Evolutionary conservation across 2,329 filamentous ascomycete species (phyloP).

Genomic region (Paradendryphiella salina): DNA sequence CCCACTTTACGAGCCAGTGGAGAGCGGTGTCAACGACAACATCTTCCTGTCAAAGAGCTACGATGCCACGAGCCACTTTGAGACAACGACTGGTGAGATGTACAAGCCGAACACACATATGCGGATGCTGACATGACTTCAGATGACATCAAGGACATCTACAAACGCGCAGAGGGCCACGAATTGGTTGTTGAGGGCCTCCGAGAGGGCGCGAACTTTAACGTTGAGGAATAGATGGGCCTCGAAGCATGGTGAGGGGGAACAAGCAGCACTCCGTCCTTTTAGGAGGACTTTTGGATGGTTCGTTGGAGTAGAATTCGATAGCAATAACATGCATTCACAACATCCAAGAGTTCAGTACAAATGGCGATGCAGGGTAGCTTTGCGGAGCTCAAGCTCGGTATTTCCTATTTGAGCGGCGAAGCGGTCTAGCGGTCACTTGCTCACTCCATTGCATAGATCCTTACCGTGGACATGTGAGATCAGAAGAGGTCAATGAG

Average conservation of each 20-base stretch:
- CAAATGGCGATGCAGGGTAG: not conserved
- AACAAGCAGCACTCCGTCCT: slow-evolving; percentile 17
- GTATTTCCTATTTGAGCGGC: slow-evolving; percentile 16
- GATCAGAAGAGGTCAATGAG: not conserved
- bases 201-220: slow-evolving; percentile 73
- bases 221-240: slow-evolving; percentile 58
- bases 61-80: slow-evolving; percentile 96
- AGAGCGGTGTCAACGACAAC: slow-evolving; percentile 80
- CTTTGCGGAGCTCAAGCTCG: slow-evolving; percentile 17
- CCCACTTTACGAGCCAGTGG: slow-evolving; percentile 88
- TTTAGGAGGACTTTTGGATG: slow-evolving; percentile 12
- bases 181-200: slow-evolving; percentile 87
- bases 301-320: slow-evolving; percentile 1
- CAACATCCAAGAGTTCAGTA: not conserved
- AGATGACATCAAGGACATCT: slow-evolving; percentile 95
- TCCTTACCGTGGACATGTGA: not conserved
- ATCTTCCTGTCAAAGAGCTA: slow-evolving; percentile 99
- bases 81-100: slow-evolving; percentile 71
- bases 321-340: slow-evolving; percentile 17
- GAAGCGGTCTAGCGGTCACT: not conserved
- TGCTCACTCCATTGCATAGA: not conserved
- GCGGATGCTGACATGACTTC: slow-evolving; percentile 44
- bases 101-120: not conserved
- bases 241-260: slow-evolving; percentile 1
- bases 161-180: slow-evolving; percentile 78